These are phyloP conservation scores for Trichophyton benhamiae DNA, from an alignment of 2,329 filamentous ascomycete genomes.

Conservation along the genomic window DNA sequence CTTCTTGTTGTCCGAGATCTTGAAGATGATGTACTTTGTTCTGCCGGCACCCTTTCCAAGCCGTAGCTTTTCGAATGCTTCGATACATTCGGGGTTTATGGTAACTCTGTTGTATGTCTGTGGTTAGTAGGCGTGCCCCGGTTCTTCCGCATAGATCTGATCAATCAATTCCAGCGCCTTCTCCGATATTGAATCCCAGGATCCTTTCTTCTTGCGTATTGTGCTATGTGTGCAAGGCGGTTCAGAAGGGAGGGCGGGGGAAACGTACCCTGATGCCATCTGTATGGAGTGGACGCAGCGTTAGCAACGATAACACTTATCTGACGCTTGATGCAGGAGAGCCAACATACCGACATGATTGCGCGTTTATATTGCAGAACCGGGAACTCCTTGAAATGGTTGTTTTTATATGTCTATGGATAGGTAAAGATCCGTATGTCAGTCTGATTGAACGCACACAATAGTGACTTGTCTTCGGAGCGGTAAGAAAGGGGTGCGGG, in stretches of 20 bases:
- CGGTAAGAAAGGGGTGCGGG: neutral
- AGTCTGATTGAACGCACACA: neutral
- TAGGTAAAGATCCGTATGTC: neutral
- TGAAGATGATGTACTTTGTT: constrained; percentile 40
- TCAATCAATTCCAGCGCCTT: neutral
- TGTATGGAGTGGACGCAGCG: neutral
- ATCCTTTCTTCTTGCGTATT: too few species aligned
- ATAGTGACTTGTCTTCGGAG: neutral
- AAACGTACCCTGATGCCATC: constrained; percentile 12
- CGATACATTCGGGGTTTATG: constrained; percentile 37
- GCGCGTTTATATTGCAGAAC: neutral
- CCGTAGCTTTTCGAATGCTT: constrained; percentile 37
- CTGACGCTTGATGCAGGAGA: neutral
- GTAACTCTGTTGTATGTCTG: constrained; percentile 28
- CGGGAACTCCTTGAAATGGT: neutral
- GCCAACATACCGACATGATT: constrained; percentile 4
- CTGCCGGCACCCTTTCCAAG: constrained; percentile 30
- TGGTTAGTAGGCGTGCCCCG: neutral
- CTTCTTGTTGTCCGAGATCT: constrained; percentile 40
- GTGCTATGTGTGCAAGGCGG: neutral
- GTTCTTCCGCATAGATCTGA: neutral
- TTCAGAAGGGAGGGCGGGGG: neutral
- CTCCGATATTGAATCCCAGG: neutral
- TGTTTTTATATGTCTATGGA: neutral
- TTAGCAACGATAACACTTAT: neutral